Evolutionary conservation across 2,329 filamentous ascomycete genomes (phyloP).

Genomic region (Lizonia empirigonia): DNA sequence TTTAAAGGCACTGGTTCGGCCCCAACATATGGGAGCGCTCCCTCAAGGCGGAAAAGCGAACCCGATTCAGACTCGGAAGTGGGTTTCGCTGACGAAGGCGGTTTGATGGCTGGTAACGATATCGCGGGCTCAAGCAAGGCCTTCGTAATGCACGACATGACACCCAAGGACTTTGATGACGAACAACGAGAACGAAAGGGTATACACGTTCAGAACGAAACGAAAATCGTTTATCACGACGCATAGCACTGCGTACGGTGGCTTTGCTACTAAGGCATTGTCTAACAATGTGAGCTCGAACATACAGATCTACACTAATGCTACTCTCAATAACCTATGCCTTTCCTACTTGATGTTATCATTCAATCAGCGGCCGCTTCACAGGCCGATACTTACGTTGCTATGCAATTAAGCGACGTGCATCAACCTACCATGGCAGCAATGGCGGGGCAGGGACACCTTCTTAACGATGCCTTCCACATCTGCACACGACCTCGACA

Average conservation of each 20-base stretch:
- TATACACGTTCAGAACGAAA: slow-evolving; percentile 15
- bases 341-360: background rate
- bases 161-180: background rate
- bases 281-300: background rate
- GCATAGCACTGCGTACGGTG: background rate
- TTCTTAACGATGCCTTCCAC: background rate
- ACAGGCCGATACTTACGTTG: background rate
- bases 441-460: background rate
- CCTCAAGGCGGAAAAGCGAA: slow-evolving; percentile 1
- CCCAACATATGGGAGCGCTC: slow-evolving; percentile 20
- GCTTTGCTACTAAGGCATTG: background rate
- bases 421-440: background rate
- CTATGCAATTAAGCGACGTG: background rate
- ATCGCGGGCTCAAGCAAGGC: slow-evolving; percentile 14
- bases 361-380: background rate
- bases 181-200: slow-evolving; percentile 1
- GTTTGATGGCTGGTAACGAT: slow-evolving; percentile 4
- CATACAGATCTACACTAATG: background rate
- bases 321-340: background rate
- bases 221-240: slow-evolving; percentile 16
- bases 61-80: slow-evolving; percentile 18
- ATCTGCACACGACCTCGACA: background rate
- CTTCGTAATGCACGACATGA: slow-evolving; percentile 12
- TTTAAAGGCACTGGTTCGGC: slow-evolving; percentile 13
- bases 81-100: slow-evolving; percentile 21